Conservation (phyloP, 371 early-diverging fungal species). For the Rhizopus arrhizus region DNA sequence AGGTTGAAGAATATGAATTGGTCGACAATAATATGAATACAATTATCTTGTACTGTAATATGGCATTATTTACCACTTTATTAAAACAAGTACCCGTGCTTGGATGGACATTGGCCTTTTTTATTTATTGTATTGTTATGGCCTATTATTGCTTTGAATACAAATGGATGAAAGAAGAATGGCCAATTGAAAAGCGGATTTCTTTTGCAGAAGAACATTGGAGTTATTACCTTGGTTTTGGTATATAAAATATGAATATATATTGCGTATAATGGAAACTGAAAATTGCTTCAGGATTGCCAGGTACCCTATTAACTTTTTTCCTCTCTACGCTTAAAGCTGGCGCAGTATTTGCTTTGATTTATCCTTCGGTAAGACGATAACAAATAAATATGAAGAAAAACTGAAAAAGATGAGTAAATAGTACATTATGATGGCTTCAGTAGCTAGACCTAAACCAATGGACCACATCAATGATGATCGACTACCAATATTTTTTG, state of each 20-base stretch:
- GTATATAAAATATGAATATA: conserved; percentile 14
- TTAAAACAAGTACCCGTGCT: conserved; percentile 39
- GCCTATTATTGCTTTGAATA: conserved; percentile 58
- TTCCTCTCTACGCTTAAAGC: conserved; percentile 48
- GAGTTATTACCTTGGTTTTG: conserved; percentile 57
- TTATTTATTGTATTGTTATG: conserved; percentile 47
- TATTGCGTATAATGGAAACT: no score
- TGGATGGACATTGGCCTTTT: conserved; percentile 40
- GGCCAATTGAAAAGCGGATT: conserved; percentile 48
- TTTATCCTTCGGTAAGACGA: conserved; percentile 52
- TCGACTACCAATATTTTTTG: conserved; percentile 32
- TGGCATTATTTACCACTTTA: conserved; percentile 38
- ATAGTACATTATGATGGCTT: conserved; percentile 55
- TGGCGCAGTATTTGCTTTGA: conserved; percentile 50
- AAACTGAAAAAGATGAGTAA: not conserved
- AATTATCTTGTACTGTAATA: conserved; percentile 45
- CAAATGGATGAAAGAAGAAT: conserved; percentile 50
- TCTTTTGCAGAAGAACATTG: conserved; percentile 51
- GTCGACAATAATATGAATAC: conserved; percentile 25
- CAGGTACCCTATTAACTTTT: conserved; percentile 43
- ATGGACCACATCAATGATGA: not conserved
- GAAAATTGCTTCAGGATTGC: conserved; percentile 28
- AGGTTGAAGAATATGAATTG: conserved; percentile 13
- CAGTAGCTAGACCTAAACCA: conserved; percentile 38
- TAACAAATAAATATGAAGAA: not conserved